These are phyloP conservation scores for Pythium volutum DNA, from an alignment of 352 stramenopile species.

Conservation along the genomic window DNA sequence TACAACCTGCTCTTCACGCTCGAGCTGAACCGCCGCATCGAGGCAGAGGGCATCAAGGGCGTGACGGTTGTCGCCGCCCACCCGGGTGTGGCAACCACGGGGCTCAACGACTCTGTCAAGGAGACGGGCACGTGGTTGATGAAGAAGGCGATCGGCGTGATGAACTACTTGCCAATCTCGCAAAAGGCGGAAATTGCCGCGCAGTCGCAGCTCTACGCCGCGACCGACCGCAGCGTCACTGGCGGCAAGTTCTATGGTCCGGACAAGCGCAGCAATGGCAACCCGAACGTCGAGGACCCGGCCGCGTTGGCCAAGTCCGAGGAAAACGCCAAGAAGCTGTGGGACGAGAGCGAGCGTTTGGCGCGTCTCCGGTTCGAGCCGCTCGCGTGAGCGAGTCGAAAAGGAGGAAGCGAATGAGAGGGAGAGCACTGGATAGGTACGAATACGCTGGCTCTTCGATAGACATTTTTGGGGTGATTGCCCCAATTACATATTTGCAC, in stretches of 20 bases:
- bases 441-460: conserved; percentile 9
- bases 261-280: conserved; percentile 7
- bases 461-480: conserved; percentile 4
- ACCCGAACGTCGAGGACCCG: conserved; percentile 9
- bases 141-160: conserved; percentile 27
- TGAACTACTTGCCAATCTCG: conserved; percentile 32
- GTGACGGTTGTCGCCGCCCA: conserved; percentile 27
- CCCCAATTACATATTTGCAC: conserved; percentile 7
- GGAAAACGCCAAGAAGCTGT: conserved; percentile 34
- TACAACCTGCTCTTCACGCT: conserved; percentile 49
- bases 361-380: conserved; percentile 11
- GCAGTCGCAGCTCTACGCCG: conserved; percentile 39
- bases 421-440: background rate
- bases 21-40: conserved; percentile 38
- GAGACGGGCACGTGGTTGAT: conserved; percentile 27
- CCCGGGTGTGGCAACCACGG: conserved; percentile 35
- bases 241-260: conserved; percentile 37
- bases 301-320: conserved; percentile 21
- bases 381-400: background rate
- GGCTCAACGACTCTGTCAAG: conserved; percentile 28
- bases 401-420: background rate
- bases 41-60: conserved; percentile 20
- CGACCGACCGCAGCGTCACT: conserved; percentile 29
- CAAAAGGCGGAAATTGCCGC: conserved; percentile 42
- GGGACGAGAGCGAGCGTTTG: conserved; percentile 43